Base-by-base conservation (phyloP, 371 early-diverging fungal genomes). In the Rhizomucor miehei region DNA sequence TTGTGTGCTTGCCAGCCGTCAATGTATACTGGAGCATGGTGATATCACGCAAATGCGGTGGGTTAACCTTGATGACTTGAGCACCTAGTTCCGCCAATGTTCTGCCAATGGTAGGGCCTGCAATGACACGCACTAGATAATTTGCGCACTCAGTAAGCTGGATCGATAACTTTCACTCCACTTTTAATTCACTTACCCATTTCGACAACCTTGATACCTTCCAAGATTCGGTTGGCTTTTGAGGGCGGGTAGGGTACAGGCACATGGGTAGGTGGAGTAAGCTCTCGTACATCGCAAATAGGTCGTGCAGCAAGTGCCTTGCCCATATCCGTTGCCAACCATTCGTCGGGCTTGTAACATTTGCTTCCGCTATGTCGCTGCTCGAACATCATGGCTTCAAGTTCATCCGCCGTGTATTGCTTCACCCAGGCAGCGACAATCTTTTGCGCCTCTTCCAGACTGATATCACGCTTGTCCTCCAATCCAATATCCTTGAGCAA, bases 11-110 rank as follows among this genome's bases (percentile, higher is more conserved):
- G 12, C 52, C 56, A 6, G 35, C 24, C 1, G 61, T 56, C 41
- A 61, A 46, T 4, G 61, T 56, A 17, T 40, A 37, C 16, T 61
- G 56, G 0, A 61, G 46, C 8, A 25, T 9, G 11, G 51, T 35
- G 9, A 61, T 17, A 25, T 61, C 62, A 1, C 58, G 56, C 4
- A 61, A 43, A 20, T 56, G 37, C 2, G 62, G 62, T 24, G 57
- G 25, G 23, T 61, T 61, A 6, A 61, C 52, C 21, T 47, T 63
- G 24, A 61, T 49, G 9, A 61, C 62, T 16, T 41, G 61, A 13
- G 62, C 62, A 43, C 62, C 62, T 10, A 51, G 41, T 25, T 61
- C 52, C 4, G 62, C 62, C n/a, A 61, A 23, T 17, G 62, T 56
- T 17, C 57, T 44, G 17, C 54, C 54, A 38, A 54, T 54, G 6